A percentile compares a stretch with the other conserved stretches of the same genome.
phyloP scores from a whole-genome alignment of 1,284 basidiomycete genomes.

The Gyrodon tennesseensis region DNA sequence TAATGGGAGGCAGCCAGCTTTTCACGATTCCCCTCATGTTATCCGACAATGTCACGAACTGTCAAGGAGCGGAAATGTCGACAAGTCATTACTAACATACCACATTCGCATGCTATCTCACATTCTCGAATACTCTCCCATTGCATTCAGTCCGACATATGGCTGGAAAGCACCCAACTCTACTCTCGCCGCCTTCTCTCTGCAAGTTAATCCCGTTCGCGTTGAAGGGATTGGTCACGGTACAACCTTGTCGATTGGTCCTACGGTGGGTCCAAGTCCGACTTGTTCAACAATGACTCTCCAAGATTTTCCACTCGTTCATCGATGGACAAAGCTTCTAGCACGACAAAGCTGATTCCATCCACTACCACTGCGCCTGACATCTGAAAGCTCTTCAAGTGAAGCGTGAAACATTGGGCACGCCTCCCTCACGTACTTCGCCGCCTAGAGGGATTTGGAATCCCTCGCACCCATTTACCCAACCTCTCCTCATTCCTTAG shows the following conservation, averaged over 20 bases:
- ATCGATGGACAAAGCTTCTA: not conserved
- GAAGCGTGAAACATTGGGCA: conserved; percentile 40
- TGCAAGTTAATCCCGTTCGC: not conserved
- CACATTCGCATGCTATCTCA: conserved; percentile 18
- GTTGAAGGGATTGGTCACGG: conserved; percentile 1
- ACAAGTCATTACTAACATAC: conserved; percentile 1
- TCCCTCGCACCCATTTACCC: conserved; percentile 38
- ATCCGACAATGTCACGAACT: not conserved
- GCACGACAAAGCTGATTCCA: not conserved
- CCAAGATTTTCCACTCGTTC: conserved; percentile 1
- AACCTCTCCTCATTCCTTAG: conserved; percentile 39
- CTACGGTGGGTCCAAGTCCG: not conserved
- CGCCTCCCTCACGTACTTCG: conserved; percentile 33
- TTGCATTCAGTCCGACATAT: conserved; percentile 24
- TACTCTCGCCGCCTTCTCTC: conserved; percentile 30
- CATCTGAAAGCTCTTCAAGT: conserved; percentile 29
- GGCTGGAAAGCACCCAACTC: conserved; percentile 27
- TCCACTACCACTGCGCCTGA: conserved; percentile 18
- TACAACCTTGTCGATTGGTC: conserved; percentile 9
- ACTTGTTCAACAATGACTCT: not conserved
- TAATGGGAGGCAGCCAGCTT: no score
- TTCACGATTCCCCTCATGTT: no score
- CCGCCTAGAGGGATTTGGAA: conserved; percentile 46
- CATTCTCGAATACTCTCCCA: conserved; percentile 20
- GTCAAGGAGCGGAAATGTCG: conserved; percentile 1